Conservation (phyloP, 139 green algal species). For the Chlamydomonas schloesseri region DNA sequence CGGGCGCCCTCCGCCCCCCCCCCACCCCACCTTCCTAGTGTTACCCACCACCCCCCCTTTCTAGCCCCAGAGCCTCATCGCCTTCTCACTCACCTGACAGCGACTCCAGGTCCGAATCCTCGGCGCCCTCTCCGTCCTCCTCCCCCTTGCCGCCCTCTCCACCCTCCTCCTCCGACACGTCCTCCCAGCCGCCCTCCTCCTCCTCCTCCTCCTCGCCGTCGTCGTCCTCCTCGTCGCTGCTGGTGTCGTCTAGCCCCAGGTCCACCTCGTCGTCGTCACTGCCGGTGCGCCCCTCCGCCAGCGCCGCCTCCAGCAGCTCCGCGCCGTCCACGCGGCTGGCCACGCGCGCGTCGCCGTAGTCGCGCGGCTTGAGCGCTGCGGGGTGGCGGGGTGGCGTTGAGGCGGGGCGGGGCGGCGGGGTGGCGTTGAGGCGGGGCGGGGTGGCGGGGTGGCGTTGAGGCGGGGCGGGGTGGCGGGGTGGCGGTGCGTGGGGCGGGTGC, state of each 20-base stretch:
- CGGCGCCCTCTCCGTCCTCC: neutral
- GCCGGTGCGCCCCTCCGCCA: slow-evolving; percentile 53
- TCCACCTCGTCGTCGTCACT: slow-evolving; percentile 54
- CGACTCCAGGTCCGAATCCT: neutral
- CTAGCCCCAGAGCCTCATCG: no score
- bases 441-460: neutral
- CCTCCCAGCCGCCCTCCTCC: slow-evolving; percentile 35
- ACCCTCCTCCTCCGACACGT: slow-evolving; percentile 12
- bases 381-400: neutral
- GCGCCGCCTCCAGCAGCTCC: slow-evolving; percentile 86
- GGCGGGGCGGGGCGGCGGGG: neutral
- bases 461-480: no score
- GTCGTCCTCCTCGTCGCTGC: slow-evolving; percentile 46
- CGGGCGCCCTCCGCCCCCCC: no score
- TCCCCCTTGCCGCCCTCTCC: neutral
- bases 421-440: neutral
- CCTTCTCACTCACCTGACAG: no score
- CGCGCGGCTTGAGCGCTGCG: slow-evolving; percentile 46
- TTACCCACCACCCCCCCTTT: neutral
- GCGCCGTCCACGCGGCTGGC: slow-evolving; percentile 79
- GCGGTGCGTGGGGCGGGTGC: no score
- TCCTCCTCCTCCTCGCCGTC: slow-evolving; percentile 13
- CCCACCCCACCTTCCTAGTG: no score
- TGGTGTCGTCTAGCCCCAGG: neutral
- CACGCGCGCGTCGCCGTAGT: slow-evolving; percentile 73